Base-by-base conservation (phyloP, 805 yeast species). In the Candida loeiensis region DNA sequence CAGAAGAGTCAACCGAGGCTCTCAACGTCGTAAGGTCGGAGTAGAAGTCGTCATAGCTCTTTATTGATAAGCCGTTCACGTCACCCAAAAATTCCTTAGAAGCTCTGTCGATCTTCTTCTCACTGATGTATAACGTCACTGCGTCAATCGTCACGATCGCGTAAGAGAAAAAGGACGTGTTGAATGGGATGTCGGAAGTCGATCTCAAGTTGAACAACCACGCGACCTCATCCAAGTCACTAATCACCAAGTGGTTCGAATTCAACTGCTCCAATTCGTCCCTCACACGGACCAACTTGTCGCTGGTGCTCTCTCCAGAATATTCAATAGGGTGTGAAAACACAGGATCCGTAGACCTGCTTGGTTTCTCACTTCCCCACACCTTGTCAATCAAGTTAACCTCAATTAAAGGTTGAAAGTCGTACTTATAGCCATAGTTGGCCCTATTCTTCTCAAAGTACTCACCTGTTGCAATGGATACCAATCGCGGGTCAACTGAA, bases 191-290 rank as follows among this genome's bases (percentile, higher is more conserved):
- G 58, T 91, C 98, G 16, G 73, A 44, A 34, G 61, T 76, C 4
- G 90, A 86, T 47, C 99, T 77, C 41, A 91, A 64, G 55, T 91
- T 91, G 55, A 89, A 74, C 31, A 89, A 63, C 96, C 96, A 90
- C 6, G 95, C 93, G 46, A 89, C 78, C 50, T 90, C 96, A 64
- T 91, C 97, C 38, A 90, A 63, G 1, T 89, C 80, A n/a, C 80
- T 71, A 3, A 86, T 68, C 11, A 89, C 65, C 34, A 86, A 68
- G 32, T 54, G 59, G 4, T 56, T 44, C 2, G 50, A 53, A 41
- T 39, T 53, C 3, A 43, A 37, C 2, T 45, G 24, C n/a, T 34
- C 52, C 53, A 79, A 59, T 8, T 55, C 47, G 0, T 55, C 44
- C 34, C 71, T 52, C 6, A 66, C 54, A 17, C 58, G 43, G 6